Base-by-base conservation (phyloP, 768 basidiomycete species). In the Dacryopinax spathularia region DNA sequence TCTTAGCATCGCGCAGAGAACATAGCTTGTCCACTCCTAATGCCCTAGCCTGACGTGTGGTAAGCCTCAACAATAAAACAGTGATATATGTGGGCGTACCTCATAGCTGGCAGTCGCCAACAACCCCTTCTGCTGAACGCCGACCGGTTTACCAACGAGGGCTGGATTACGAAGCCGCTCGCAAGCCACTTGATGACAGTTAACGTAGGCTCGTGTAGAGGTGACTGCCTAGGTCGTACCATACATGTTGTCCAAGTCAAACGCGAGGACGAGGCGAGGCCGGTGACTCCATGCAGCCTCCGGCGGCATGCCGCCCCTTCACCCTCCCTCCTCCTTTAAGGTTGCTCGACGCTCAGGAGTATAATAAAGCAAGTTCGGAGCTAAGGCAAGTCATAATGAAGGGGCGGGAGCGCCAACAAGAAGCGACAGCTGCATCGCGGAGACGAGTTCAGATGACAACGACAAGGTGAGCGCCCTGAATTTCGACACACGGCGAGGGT, bases 51-150 rank as follows among this genome's bases (percentile, higher is more conserved):
- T 56, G 25, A 6, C 12, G 3, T 13, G 3, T 13, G 25, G 29
- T 56, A 31, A 56, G 48, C 39, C 6, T 27, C 25, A 18, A 13
- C 6, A 27, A 10, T 13, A 10, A 5, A 5, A 10, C 25, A 29
- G 25, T 56, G 18, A 9, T 3, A 20, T 29, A 9, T 13, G 18
- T 6, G 31, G 25, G 48, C 48, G 48, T 7, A 56, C 48, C 62
- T 70, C 69, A 27, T 69, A 70, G 0, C 29, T 34, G 48, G 65
- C 66, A 5, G 69, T 70, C 12, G 69, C 69, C 0, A 70, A 62
- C 29, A 68, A 64, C 10, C 60, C 63, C 67, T 66, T 68, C 44
- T 69, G 65, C 41, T 61, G 60, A 60, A 69, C 64, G 1, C 68
- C 69, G 13, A 70, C 65, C 4, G 69, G 67, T 33, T 66, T 64